Base-by-base conservation (phyloP, 1,139 yeast species). In the Yamadazyma jaroonii region DNA sequence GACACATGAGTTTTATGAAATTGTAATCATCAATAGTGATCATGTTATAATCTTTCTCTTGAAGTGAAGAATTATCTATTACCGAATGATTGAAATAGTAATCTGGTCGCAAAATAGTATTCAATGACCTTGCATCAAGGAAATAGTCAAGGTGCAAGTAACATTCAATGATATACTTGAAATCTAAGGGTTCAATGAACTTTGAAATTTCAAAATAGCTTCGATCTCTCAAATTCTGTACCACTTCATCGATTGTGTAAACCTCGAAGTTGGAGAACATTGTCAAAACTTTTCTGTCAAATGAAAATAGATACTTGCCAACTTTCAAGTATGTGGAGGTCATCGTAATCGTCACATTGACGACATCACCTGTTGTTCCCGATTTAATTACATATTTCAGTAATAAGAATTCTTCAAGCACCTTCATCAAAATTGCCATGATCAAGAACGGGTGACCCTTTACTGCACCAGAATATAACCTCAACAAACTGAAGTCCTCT, bases 401-500 rank as follows among this genome's bases (percentile, higher is more conserved):
- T 1, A 42, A 7, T n/a, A 57, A 42, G 31, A 54, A 54, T 14
- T 54, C 52, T 22, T 45, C 24, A 4, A 59, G 12, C 2, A 52
- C 45, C 36, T 57, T 56, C n/a, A 50, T 41, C 3, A 61, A 29
- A 12, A 62, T 52, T 0, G 60, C 40, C 48, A 50, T 40, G 6
- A 59, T 31, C 11, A 61, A 23, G 28, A 48, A 31, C 0, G 54
- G 55, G 35, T 54, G 57, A 0, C 67, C 67, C 36, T 46, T 52
- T 6, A 50, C 46, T 17, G 46, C 42, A 9, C 59, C 59, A 9
- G 60, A 41, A 36, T 62, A 62, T 4, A 64, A 39, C 25, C 66
- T 44, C 9, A 61, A 35, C 9, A 65, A 39, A 35, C 57, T 57
- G 37, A 52, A 56, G 43, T 62, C 67, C 40, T 64, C 67, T 9